These are phyloP conservation scores for Ceratobasidium sp. DNA, from an alignment of 1,284 basidiomycete genomes.

Conservation along the genomic window DNA sequence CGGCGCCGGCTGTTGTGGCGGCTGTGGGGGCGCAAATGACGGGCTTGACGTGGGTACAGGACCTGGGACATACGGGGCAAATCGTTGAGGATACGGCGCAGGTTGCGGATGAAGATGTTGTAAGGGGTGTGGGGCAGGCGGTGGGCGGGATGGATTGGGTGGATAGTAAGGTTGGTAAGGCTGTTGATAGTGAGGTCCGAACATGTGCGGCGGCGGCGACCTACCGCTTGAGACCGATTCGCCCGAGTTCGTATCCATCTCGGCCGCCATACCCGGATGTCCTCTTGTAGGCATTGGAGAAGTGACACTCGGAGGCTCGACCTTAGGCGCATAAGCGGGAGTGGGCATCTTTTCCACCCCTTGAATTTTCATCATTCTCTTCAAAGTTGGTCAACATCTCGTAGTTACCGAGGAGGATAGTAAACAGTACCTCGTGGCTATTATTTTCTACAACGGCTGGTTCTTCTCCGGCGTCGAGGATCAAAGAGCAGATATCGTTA, in stretches of 20 bases:
- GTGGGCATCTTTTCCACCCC: background rate
- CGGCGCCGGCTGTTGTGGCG: background rate
- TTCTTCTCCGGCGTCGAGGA: conserved; percentile 12
- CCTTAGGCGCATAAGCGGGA: conserved; percentile 9
- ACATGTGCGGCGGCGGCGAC: conserved; percentile 40
- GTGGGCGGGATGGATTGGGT: conserved; percentile 2
- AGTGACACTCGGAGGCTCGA: background rate
- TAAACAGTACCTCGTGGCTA: conserved; percentile 32
- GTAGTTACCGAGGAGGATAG: background rate
- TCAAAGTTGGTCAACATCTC: background rate
- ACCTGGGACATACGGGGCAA: conserved; percentile 32
- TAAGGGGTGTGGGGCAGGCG: conserved; percentile 5
- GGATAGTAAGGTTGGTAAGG: conserved; percentile 40
- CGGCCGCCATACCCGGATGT: background rate
- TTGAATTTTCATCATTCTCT: conserved; percentile 23
- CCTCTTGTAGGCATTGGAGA: conserved; percentile 16
- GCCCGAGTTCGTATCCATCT: conserved; percentile 1
- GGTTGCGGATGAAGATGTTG: conserved; percentile 21
- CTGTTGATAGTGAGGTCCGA: conserved; percentile 41
- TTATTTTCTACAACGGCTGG: background rate
- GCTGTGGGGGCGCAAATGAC: background rate
- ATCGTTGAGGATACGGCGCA: background rate
- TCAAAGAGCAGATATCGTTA: conserved; percentile 38
- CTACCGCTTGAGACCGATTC: conserved; percentile 44
- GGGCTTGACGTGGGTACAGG: conserved; percentile 23